Base-by-base conservation (phyloP, 108 stramenopile species). In the Bacterosira constricta region DNA sequence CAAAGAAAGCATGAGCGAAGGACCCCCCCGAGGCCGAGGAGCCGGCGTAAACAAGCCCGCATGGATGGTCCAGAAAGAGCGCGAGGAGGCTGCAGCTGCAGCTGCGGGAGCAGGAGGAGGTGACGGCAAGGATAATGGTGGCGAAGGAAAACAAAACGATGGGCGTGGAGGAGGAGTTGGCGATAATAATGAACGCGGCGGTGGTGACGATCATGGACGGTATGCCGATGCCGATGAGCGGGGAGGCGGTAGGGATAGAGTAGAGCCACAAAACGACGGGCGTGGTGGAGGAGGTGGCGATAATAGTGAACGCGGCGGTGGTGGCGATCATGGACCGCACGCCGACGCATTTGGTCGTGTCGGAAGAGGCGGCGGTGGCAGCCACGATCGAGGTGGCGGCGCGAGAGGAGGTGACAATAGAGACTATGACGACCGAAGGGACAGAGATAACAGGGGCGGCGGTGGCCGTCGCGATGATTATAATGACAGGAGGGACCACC, bases 31-130 rank as follows among this genome's bases (percentile, higher is more conserved):
- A 32, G 65, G 74, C 74, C 56, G 79, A 42, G 79, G 79, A 41
- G 79, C 71, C 41, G 71, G 66, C 31, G 44, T 73, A n/a, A 80
- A 80, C 70, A 80, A 80, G 55, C 79, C 79, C 44, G 78, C 78
- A 46, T 79, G 78, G 78, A 42, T 80, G 60, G 58, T 72, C 27
- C 41, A 41, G 31, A 44, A 69, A 35, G 71, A 73, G 42, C 58
- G 56, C 25, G 69, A 60, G 37, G 71, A 69, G 55, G 68, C 51
- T 23, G 30, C 29, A 12, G 17, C 63, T 46, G 62, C 12, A 31
- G n/a, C 32, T n/a, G n/a, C n/a, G n/a, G n/a, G n/a, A n/a, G n/a
- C n/a, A n/a, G 63, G 20, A 4, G n/a, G 42, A 3, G 18, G 42
- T 12, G 4, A 23, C 0, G 66, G 66, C 31, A 31, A 64, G 3